Percentiles rank a stretch among this genome's conserved stretches.
phyloP scores from a whole-genome alignment of 1,139 yeast genomes.

The Taphrina sp. region DNA sequence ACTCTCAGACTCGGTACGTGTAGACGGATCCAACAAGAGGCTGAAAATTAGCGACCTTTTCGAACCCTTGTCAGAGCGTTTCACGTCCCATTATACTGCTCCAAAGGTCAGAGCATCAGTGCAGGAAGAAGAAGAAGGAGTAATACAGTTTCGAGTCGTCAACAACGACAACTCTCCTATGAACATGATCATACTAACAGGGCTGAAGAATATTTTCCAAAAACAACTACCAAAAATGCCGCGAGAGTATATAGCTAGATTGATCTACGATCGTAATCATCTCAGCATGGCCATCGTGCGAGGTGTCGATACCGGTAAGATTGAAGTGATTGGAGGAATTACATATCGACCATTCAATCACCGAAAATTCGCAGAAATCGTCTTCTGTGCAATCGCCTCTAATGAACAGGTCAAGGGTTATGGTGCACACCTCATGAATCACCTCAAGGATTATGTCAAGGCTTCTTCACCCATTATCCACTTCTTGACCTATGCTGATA shows the following conservation, averaged over 20 bases:
- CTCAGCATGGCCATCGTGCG: constrained; percentile 93
- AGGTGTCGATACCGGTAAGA: constrained; percentile 53
- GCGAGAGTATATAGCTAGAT: constrained; percentile 86
- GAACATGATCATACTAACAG: constrained; percentile 86
- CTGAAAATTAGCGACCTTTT: constrained; percentile 14
- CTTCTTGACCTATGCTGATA: constrained; percentile 94
- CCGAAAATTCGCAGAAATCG: constrained; percentile 93
- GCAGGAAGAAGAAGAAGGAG: constrained; percentile 84
- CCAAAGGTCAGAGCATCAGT: constrained; percentile 79
- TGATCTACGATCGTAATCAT: constrained; percentile 92
- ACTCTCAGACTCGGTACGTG: not conserved
- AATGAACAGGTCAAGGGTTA: constrained; percentile 97
- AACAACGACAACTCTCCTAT: constrained; percentile 89
- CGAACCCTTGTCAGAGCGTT: not conserved
- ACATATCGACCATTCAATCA: constrained; percentile 91
- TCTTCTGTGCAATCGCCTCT: constrained; percentile 94
- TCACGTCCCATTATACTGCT: constrained; percentile 1
- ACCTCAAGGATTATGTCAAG: constrained; percentile 88
- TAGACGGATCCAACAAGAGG: constrained; percentile 4
- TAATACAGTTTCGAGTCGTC: constrained; percentile 91
- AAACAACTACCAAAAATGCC: constrained; percentile 99
- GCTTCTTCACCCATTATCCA: constrained; percentile 83
- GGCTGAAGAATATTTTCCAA: constrained; percentile 91
- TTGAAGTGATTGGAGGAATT: constrained; percentile 96
- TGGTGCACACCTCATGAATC: constrained; percentile 98